Base-by-base conservation (phyloP, 371 early-diverging fungal genomes). In the Rhizomucor miehei region DNA sequence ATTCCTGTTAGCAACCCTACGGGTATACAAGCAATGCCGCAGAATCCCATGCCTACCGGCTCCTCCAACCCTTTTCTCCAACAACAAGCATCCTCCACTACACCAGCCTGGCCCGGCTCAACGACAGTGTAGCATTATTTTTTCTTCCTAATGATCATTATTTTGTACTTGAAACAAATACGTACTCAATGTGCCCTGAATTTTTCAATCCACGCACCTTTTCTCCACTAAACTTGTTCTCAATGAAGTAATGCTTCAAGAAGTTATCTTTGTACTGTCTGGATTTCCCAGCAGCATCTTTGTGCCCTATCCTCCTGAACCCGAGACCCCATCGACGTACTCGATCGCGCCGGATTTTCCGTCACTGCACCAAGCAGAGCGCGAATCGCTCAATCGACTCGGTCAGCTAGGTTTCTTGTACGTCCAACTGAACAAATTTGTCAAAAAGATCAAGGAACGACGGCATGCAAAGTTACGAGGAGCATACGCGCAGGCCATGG, bases 211-310 rank as follows among this genome's bases (percentile, higher is more conserved):
- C 29, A 8, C 29, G 29, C 29, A 29, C 16, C 19, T 29, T 48
- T 21, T 8, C 34, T 5, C 3, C 40, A 53, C 25, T 46, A 19
- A 3, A 16, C 16, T 44, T 17, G 10, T 51, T 39, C 23, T 40
- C 23, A 36, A 48, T 29, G 29, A 29, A 29, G 29, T 36, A 43
- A 90, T 91, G 91, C 79, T 89, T 25, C 91, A 91, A 69, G 91
- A 91, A 76, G 68, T 91, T 44, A 75, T 91, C 37, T 71, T 88
- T 55, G 79, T 81, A 10, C 70, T 91, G 25, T 73, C 83, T 14
- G 91, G 91, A 8, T 74, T 79, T 54, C 73, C 87, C 14, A 85
- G 88, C 29, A 82, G 85, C 58, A 68, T 91, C 36, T 88, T 89
- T 64, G 66, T 75, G 6, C 82, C 86, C 2, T 65, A 62, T 49